Percentiles rank a stretch among this genome's conserved stretches.
These are phyloP conservation scores for Musa schizocarpa DNA, from an alignment of 176 grass and related monocot species.

Conservation along the genomic window DNA sequence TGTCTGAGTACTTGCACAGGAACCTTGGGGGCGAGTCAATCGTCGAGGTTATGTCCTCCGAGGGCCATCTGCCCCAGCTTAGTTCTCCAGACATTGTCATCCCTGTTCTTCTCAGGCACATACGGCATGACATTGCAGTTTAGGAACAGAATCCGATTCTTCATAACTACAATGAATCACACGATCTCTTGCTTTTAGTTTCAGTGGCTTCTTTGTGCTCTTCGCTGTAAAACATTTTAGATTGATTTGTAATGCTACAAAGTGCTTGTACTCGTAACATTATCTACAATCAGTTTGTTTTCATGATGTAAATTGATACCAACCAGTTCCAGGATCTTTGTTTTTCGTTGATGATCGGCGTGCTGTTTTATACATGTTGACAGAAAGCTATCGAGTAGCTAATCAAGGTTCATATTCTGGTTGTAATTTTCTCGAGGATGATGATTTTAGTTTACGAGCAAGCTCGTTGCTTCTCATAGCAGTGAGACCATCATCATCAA, in stretches of 20 bases:
- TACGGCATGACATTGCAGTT: constrained; percentile 59
- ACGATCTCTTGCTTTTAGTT: background rate
- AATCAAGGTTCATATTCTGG: background rate
- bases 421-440: background rate
- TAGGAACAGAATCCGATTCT: constrained; percentile 15
- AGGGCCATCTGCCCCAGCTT: constrained; percentile 93
- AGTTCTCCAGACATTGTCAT: constrained; percentile 87
- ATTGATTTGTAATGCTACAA: background rate
- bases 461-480: background rate
- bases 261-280: background rate
- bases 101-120: constrained; percentile 80
- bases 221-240: background rate
- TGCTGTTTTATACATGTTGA: too few relatives aligned
- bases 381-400: background rate
- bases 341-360: too few relatives aligned
- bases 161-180: background rate
- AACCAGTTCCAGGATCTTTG: too few relatives aligned
- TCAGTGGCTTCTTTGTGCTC: background rate
- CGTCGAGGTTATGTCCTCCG: constrained; percentile 87
- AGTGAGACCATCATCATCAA: too few relatives aligned
- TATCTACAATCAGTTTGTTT: background rate
- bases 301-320: too few relatives aligned
- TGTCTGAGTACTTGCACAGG: constrained; percentile 94
- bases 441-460: background rate
- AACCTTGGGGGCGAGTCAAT: constrained; percentile 65